Conservation (phyloP, 163 green algal genomes). For the Prototheca wickerhamii region DNA sequence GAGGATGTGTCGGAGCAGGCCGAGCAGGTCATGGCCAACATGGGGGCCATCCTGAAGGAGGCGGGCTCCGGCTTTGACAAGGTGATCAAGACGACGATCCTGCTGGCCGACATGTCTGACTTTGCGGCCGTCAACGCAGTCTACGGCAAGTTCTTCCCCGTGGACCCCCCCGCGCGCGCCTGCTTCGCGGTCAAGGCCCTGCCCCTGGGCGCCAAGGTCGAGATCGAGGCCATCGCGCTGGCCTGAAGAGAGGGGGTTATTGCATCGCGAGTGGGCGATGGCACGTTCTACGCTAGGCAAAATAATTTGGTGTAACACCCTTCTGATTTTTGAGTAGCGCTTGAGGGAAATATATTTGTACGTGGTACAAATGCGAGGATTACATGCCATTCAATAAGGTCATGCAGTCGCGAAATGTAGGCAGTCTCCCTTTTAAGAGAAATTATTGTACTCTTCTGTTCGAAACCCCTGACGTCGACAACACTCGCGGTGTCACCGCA, state of each 20-base stretch:
- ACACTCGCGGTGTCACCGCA: no score
- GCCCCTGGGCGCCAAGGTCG: slow-evolving; percentile 63
- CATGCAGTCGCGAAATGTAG: no score
- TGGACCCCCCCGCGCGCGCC: slow-evolving; percentile 69
- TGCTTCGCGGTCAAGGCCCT: slow-evolving; percentile 85
- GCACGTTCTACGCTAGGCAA: no score
- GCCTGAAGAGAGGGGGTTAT: background rate
- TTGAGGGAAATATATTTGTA: no score
- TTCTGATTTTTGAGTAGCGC: no score
- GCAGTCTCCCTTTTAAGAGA: no score
- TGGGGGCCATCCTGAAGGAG: slow-evolving; percentile 84
- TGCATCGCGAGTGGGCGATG: background rate
- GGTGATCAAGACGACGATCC: slow-evolving; percentile 89
- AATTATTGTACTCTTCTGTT: no score
- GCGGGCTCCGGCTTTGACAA: slow-evolving; percentile 65
- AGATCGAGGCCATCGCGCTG: slow-evolving; percentile 70
- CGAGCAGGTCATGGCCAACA: slow-evolving; percentile 89
- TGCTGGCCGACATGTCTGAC: slow-evolving; percentile 81
- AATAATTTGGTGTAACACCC: no score
- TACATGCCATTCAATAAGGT: no score
- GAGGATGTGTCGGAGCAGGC: slow-evolving; percentile 71
- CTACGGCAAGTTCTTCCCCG: slow-evolving; percentile 76
- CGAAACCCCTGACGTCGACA: no score
- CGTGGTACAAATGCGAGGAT: no score
- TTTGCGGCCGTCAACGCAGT: slow-evolving; percentile 90